phyloP scores from a whole-genome alignment of 805 yeast genomes.

The Brettanomyces bruxellensis region DNA sequence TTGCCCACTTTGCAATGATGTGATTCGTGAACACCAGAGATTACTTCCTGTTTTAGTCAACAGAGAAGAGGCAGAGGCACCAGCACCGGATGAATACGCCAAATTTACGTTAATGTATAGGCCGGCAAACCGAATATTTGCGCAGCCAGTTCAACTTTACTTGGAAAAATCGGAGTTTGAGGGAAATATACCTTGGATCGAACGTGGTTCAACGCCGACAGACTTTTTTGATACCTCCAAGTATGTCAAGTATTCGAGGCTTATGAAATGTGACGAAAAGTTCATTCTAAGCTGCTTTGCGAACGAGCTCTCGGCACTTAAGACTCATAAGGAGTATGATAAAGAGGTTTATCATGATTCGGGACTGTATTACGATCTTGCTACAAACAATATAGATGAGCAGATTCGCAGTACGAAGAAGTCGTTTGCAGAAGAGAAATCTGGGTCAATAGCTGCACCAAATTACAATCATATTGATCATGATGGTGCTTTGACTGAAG shows the following conservation, averaged over 20 bases:
- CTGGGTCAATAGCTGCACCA: constrained; percentile 40
- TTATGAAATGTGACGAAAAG: constrained; percentile 55
- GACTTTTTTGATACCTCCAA: constrained; percentile 15
- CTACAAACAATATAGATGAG: constrained; percentile 44
- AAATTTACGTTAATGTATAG: constrained; percentile 59
- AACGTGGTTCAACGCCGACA: constrained; percentile 16
- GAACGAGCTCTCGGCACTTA: constrained; percentile 48
- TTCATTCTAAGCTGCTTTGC: constrained; percentile 48
- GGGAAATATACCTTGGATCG: constrained; percentile 51
- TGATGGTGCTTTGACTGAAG: constrained; percentile 23
- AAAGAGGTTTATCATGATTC: constrained; percentile 39
- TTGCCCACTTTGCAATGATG: constrained; percentile 74
- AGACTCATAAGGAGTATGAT: constrained; percentile 46
- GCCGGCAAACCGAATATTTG: constrained; percentile 21
- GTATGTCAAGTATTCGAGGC: constrained; percentile 47
- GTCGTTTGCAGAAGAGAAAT: constrained; percentile 17
- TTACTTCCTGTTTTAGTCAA: constrained; percentile 57
- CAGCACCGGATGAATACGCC: constrained; percentile 46
- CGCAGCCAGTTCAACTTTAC: constrained; percentile 23
- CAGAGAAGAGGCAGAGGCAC: constrained; percentile 43
- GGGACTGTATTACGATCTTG: constrained; percentile 43
- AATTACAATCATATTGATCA: constrained; percentile 37
- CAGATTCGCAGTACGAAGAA: constrained; percentile 31
- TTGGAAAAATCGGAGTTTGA: constrained; percentile 14
- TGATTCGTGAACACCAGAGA: constrained; percentile 42